phyloP scores from a whole-genome alignment of 208 protist species.

The Trypanosoma boissoni region DNA sequence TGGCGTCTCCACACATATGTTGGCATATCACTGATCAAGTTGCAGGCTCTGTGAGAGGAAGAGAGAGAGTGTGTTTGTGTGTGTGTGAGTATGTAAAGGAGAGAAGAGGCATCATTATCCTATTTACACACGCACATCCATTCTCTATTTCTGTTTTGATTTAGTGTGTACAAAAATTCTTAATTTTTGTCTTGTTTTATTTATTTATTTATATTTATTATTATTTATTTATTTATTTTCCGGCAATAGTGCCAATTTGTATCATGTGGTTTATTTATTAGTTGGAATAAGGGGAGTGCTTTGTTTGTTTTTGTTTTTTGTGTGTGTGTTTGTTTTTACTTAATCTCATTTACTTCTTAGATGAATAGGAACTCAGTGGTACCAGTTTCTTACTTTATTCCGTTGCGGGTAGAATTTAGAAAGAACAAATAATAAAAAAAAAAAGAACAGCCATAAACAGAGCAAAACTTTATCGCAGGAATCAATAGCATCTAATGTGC shows the following conservation, averaged over 20 bases:
- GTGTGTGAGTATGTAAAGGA: slow-evolving; percentile 4
- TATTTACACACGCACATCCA: too few species aligned
- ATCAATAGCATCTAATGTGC: not conserved
- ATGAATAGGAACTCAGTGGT: not conserved
- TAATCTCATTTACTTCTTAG: too few species aligned
- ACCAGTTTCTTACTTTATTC: too few species aligned
- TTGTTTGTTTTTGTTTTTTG: not conserved
- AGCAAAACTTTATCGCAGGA: not conserved
- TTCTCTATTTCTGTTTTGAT: slow-evolving; percentile 4
- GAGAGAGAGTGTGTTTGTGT: slow-evolving; percentile 1
- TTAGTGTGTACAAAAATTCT: not conserved
- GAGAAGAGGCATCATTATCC: too few species aligned
- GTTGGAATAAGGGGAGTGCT: too few species aligned
- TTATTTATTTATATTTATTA: not conserved
- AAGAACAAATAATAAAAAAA: too few species aligned
- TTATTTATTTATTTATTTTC: slow-evolving; percentile 1
- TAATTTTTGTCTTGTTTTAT: not conserved
- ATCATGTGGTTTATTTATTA: too few species aligned
- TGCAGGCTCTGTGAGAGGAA: not conserved
- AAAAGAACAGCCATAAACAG: not conserved
- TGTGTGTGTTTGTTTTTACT: too few species aligned
- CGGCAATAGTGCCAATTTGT: too few species aligned
- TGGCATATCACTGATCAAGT: slow-evolving; percentile 51
- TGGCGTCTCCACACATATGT: slow-evolving; percentile 78
- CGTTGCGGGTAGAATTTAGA: too few species aligned